These are phyloP conservation scores for Vicia faba DNA, from an alignment of 306 rosid species.

Conservation along the genomic window DNA sequence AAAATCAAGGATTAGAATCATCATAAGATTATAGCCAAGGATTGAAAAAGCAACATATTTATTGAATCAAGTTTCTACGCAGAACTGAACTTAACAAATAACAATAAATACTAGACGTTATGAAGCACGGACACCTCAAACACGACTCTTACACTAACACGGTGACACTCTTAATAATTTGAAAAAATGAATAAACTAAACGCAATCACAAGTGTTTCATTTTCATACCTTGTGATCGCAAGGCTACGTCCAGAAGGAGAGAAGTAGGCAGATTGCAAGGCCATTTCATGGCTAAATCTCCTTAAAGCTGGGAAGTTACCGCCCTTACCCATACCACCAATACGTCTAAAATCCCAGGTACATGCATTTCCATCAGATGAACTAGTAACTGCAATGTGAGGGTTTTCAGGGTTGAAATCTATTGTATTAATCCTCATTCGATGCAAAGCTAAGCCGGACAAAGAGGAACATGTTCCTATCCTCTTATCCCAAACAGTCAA, in stretches of 20 bases:
- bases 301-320: constrained; percentile 48
- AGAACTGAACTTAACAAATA: background rate
- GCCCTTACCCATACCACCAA: background rate
- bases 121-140: too few species aligned
- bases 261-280: constrained; percentile 83
- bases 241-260: constrained; percentile 79
- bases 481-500: constrained; percentile 68
- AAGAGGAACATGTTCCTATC: constrained; percentile 51
- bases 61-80: background rate
- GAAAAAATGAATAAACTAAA: too few species aligned
- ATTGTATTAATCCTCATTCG: constrained; percentile 64
- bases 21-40: background rate
- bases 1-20: background rate
- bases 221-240: constrained; percentile 73
- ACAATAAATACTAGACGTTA: background rate
- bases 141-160: too few species aligned
- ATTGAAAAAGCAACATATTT: background rate
- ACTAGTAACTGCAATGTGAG: constrained; percentile 70
- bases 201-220: background rate
- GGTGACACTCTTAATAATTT: too few species aligned
- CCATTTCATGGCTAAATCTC: constrained; percentile 55
- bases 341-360: constrained; percentile 85
- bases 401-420: constrained; percentile 58
- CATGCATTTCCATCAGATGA: constrained; percentile 82
- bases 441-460: constrained; percentile 61